Conservation (phyloP, 805 yeast species). For the Nakazawaea siamensis region DNA sequence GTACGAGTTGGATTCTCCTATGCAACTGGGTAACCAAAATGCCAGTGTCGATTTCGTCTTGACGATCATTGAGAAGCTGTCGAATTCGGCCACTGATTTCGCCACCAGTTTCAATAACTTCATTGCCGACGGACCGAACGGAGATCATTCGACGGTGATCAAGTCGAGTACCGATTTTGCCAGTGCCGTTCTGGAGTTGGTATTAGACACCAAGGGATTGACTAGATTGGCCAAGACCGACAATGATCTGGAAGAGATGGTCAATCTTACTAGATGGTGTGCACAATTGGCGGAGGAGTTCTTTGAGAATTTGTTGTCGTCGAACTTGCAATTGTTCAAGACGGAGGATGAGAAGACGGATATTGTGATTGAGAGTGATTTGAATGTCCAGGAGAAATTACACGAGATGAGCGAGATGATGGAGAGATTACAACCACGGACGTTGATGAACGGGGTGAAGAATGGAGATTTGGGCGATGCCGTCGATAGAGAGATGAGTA, state of each 20-base stretch:
- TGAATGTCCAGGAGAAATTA: slow-evolving; percentile 63
- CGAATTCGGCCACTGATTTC: slow-evolving; percentile 69
- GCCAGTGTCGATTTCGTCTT: slow-evolving; percentile 63
- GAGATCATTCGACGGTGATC: slow-evolving; percentile 56
- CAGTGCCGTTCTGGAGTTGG: slow-evolving; percentile 50
- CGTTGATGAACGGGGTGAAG: slow-evolving; percentile 17
- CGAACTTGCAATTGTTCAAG: slow-evolving; percentile 35
- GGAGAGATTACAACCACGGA: slow-evolving; percentile 46
- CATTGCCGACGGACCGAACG: slow-evolving; percentile 66
- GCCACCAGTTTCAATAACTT: slow-evolving; percentile 69
- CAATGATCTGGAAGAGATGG: slow-evolving; percentile 41
- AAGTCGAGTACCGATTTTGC: slow-evolving; percentile 57
- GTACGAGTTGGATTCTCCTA: slow-evolving; percentile 66
- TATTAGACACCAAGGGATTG: slow-evolving; percentile 65
- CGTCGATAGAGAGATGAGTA: slow-evolving; percentile 66
- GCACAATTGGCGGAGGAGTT: slow-evolving; percentile 57
- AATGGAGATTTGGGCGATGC: slow-evolving; percentile 49
- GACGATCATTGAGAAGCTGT: slow-evolving; percentile 62
- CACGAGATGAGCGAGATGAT: slow-evolving; percentile 48
- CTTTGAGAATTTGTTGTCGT: slow-evolving; percentile 51
- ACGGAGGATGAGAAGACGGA: slow-evolving; percentile 65
- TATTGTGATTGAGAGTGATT: slow-evolving; percentile 65
- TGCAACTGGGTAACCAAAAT: slow-evolving; percentile 75
- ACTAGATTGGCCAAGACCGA: slow-evolving; percentile 41
- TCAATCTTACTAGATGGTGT: slow-evolving; percentile 40